phyloP scores from a whole-genome alignment of 1,284 basidiomycete genomes.

The Malassezia sympodialis region DNA sequence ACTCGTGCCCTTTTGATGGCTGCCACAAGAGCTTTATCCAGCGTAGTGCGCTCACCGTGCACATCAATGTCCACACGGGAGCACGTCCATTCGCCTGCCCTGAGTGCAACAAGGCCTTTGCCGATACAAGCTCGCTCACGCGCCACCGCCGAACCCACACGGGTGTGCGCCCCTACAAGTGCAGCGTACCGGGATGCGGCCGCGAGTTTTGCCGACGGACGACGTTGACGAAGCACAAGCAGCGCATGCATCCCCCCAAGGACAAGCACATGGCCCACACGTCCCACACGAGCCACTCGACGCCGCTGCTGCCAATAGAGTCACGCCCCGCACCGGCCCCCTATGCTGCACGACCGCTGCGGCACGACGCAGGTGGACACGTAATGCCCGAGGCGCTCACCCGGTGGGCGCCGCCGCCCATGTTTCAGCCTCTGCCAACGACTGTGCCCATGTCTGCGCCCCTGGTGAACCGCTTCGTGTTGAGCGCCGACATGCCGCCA shows the following conservation, averaged over 20 bases:
- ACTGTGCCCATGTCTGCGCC: neutral
- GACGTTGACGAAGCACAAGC: conserved; percentile 50
- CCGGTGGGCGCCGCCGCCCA: neutral
- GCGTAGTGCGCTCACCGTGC: conserved; percentile 62
- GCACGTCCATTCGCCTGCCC: conserved; percentile 71
- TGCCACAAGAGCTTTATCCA: conserved; percentile 47
- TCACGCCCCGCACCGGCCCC: neutral
- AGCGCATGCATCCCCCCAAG: conserved; percentile 36
- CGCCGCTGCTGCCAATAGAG: neutral
- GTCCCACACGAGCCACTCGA: neutral
- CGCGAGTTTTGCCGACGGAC: conserved; percentile 49
- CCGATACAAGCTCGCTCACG: conserved; percentile 55
- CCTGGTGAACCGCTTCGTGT: neutral
- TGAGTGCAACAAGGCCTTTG: conserved; percentile 52
- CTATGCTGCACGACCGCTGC: neutral
- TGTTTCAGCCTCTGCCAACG: neutral
- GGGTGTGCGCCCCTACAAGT: conserved; percentile 49
- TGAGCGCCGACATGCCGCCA: neutral
- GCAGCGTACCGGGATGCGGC: conserved; percentile 32
- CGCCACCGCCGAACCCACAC: conserved; percentile 65
- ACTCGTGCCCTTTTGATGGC: conserved; percentile 26
- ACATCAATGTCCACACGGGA: conserved; percentile 67
- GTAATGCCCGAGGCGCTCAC: neutral
- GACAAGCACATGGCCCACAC: neutral
- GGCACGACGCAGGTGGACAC: neutral